Conservation (phyloP, 164 flowering plant genomes). For the Kalanchoe fedtschenkoi region DNA sequence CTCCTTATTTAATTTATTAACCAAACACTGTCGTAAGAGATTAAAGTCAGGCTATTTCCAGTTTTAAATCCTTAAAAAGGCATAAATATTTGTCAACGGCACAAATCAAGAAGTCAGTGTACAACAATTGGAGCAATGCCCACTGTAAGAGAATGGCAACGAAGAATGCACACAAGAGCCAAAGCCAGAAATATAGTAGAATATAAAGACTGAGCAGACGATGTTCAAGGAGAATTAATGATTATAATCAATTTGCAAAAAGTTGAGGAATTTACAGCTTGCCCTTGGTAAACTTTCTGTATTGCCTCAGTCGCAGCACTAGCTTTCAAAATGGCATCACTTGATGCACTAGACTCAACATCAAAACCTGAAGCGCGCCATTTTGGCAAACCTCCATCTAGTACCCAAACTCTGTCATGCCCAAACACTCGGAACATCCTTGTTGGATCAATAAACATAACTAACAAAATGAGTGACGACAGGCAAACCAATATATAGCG, state of each 20-base stretch:
- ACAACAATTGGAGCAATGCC: neutral
- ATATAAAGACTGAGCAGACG: neutral
- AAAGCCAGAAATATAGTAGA: neutral
- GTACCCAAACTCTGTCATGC: conserved; percentile 90
- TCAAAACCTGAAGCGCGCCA: conserved; percentile 98
- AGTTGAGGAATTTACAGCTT: conserved; percentile 33
- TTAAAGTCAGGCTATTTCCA: neutral
- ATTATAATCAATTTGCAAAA: neutral
- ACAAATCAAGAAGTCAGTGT: no score
- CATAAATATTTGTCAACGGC: neutral
- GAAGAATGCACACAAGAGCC: neutral
- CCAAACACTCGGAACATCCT: conserved; percentile 99
- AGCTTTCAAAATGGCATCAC: conserved; percentile 94
- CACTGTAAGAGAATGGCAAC: neutral
- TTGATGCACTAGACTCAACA: conserved; percentile 97
- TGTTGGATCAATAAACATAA: conserved; percentile 10
- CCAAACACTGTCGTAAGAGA: neutral
- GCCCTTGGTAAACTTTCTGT: conserved; percentile 82
- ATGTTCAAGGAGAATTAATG: neutral
- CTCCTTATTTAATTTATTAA: neutral
- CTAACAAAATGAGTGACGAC: neutral
- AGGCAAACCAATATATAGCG: neutral
- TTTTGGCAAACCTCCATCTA: conserved; percentile 93
- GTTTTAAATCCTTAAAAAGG: neutral
- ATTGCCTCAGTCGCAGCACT: conserved; percentile 98